These are phyloP conservation scores for Cucumis hystrix DNA, from an alignment of 306 rosid genomes.

Conservation along the genomic window DNA sequence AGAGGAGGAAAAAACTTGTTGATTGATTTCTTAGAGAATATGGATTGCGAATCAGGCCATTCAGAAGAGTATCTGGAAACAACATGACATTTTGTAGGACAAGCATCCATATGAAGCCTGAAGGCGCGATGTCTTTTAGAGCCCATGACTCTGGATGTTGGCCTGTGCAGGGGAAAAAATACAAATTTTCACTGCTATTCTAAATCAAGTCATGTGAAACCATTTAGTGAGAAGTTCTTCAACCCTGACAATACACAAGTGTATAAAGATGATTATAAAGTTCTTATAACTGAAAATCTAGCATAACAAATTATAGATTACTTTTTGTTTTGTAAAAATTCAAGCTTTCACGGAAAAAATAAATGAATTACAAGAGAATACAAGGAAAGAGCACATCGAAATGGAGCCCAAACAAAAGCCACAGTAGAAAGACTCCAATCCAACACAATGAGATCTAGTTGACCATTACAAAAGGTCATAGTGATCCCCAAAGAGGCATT, in stretches of 20 bases:
- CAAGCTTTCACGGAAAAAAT: background rate
- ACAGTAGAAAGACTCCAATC: background rate
- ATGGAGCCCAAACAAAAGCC: background rate
- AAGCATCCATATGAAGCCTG: conserved; percentile 29
- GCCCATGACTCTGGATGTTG: conserved; percentile 36
- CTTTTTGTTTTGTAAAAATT: no score
- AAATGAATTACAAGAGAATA: background rate
- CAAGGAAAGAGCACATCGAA: background rate
- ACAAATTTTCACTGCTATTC: background rate
- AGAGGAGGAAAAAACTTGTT: conserved; percentile 37
- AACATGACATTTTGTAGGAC: conserved; percentile 22
- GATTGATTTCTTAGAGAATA: conserved; percentile 36
- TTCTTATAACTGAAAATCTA: background rate
- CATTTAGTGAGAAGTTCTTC: background rate
- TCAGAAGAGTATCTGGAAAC: conserved; percentile 27
- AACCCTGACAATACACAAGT: background rate
- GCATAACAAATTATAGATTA: background rate
- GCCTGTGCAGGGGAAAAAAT: conserved; percentile 17
- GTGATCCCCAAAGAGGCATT: background rate
- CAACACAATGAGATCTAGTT: background rate
- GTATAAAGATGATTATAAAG: background rate
- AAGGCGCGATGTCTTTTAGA: conserved; percentile 39
- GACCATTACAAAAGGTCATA: background rate
- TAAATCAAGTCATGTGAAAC: background rate
- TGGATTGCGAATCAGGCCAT: conserved; percentile 33